These are phyloP conservation scores for Vitis hybrid DNA, from an alignment of 177 flowering plant genomes.

Conservation along the genomic window DNA sequence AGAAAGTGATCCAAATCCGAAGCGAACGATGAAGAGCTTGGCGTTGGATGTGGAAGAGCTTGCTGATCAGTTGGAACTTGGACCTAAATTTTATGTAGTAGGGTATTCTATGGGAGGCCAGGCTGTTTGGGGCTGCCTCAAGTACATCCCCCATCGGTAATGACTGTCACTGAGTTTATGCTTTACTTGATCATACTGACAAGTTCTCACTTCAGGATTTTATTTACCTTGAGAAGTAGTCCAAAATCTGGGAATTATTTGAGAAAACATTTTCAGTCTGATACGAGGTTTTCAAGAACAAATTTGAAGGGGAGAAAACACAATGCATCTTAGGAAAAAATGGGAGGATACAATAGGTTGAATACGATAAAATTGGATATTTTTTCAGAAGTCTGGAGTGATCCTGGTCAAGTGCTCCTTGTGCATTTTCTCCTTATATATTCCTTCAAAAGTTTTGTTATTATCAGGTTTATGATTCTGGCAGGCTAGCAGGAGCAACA, in stretches of 20 bases:
- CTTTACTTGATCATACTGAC: background rate
- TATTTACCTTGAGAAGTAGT: too few species aligned
- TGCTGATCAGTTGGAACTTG: constrained; percentile 38
- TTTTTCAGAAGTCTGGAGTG: too few species aligned
- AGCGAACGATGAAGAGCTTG: constrained; percentile 29
- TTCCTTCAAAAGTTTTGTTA: background rate
- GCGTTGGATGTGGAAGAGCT: constrained; percentile 42
- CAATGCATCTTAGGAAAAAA: too few species aligned
- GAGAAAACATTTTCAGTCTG: too few species aligned
- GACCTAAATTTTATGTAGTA: constrained; percentile 32
- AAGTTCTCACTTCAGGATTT: too few species aligned
- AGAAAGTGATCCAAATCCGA: constrained; percentile 45
- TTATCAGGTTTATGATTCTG: background rate
- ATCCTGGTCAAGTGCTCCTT: background rate
- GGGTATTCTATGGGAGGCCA: constrained; percentile 46
- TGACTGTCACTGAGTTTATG: background rate
- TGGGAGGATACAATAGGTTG: too few species aligned
- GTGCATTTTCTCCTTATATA: background rate
- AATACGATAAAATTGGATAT: too few species aligned
- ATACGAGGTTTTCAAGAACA: too few species aligned
- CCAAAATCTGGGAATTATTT: too few species aligned
- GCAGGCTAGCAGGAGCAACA: constrained; percentile 33
- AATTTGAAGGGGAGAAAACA: too few species aligned
- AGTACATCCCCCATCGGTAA: constrained; percentile 52
- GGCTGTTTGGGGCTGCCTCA: constrained; percentile 32